These are phyloP conservation scores for Biscutella laevigata DNA, from an alignment of 441 rosid genomes.

Conservation along the genomic window DNA sequence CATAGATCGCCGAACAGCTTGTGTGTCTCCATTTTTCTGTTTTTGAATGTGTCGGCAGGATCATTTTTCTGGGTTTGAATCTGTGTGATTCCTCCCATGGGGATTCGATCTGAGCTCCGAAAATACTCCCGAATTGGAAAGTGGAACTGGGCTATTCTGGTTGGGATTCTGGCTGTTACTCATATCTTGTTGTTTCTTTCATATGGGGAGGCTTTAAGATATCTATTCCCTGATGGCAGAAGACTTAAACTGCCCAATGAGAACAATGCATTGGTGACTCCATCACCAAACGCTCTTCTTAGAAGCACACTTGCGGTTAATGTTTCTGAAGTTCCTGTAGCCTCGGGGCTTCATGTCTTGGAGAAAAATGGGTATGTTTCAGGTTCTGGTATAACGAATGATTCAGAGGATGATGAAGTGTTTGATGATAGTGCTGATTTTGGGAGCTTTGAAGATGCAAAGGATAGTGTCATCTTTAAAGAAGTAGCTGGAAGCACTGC, in stretches of 20 bases:
- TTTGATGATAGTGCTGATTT: constrained; percentile 17
- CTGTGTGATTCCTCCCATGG: constrained; percentile 31
- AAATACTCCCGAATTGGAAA: constrained; percentile 33
- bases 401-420: constrained; percentile 21
- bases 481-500: constrained; percentile 24
- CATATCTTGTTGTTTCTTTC: constrained; percentile 45
- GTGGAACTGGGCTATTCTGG: constrained; percentile 34
- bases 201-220: constrained; percentile 23
- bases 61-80: constrained; percentile 10
- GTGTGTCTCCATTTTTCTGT: neutral
- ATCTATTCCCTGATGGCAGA: constrained; percentile 56
- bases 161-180: constrained; percentile 45
- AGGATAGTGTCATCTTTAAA: constrained; percentile 26
- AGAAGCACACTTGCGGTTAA: constrained; percentile 54
- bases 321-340: constrained; percentile 27
- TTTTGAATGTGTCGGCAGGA: constrained; percentile 8
- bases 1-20: neutral
- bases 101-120: constrained; percentile 25
- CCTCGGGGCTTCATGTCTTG: constrained; percentile 21
- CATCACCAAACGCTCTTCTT: constrained; percentile 35
- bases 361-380: constrained; percentile 21
- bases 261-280: constrained; percentile 26
- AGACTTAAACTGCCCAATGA: constrained; percentile 46
- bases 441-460: constrained; percentile 28
- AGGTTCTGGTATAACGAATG: constrained; percentile 14